These are phyloP conservation scores for Pinus taeda DNA, from an alignment of 75 land plant genomes.

Conservation along the genomic window DNA sequence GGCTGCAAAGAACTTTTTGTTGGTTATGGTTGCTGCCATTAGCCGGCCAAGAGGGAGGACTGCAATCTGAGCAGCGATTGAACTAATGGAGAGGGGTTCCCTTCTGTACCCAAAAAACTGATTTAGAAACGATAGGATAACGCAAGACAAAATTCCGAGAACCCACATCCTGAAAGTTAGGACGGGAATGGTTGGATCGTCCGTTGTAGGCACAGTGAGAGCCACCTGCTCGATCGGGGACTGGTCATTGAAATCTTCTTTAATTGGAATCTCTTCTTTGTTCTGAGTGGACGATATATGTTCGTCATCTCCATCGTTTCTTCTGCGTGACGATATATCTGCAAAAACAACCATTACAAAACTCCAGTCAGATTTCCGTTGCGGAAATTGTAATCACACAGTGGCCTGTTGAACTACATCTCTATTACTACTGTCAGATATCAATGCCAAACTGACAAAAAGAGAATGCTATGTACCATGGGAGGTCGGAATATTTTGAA, in stretches of 20 bases:
- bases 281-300: too few relatives aligned
- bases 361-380: background rate
- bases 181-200: background rate
- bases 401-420: too few relatives aligned
- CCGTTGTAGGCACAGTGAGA: constrained; percentile 36
- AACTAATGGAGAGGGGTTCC: constrained; percentile 46
- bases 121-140: constrained; percentile 60
- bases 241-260: background rate
- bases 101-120: constrained; percentile 64
- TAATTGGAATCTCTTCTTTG: too few relatives aligned
- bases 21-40: constrained; percentile 34
- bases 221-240: constrained; percentile 30
- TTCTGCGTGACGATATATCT: too few relatives aligned
- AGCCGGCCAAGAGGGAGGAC: constrained; percentile 41
- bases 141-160: constrained; percentile 60
- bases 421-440: too few relatives aligned
- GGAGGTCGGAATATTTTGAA: too few relatives aligned
- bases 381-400: too few relatives aligned
- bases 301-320: too few relatives aligned
- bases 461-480: too few relatives aligned
- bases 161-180: constrained; percentile 37
- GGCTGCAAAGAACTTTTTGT: constrained; percentile 8
- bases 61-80: constrained; percentile 44
- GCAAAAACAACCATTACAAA: background rate
- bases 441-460: too few relatives aligned